Conservation (phyloP, 106 monocot species). For the Narthecium ossifragum region DNA sequence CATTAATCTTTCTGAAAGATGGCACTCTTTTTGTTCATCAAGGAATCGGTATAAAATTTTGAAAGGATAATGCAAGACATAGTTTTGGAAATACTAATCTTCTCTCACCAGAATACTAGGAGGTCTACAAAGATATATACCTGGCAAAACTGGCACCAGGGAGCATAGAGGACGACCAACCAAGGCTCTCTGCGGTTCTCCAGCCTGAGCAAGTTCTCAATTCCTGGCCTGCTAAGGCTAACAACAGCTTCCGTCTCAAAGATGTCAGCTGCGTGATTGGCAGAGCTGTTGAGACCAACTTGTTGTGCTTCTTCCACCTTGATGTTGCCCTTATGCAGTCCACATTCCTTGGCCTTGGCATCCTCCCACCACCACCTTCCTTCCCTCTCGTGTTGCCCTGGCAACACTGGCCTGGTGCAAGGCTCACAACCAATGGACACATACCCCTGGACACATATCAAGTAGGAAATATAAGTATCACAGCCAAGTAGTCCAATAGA, state of each 20-base stretch:
- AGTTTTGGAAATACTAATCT: no score
- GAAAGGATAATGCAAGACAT: no score
- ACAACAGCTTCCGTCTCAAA: slow-evolving; percentile 51
- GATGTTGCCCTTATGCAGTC: slow-evolving; percentile 95
- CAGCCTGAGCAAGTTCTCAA: slow-evolving; percentile 73
- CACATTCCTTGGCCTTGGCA: slow-evolving; percentile 91
- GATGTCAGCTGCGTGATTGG: slow-evolving; percentile 33
- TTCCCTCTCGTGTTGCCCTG: slow-evolving; percentile 97
- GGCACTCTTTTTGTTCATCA: no score
- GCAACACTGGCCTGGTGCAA: slow-evolving; percentile 87
- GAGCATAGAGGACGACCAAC: slow-evolving; percentile 92
- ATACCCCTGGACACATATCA: slow-evolving; percentile 40
- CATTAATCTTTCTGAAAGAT: no score
- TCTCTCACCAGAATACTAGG: no score
- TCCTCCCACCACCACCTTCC: slow-evolving; percentile 99
- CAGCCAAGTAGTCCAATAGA: not conserved
- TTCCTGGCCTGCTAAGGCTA: slow-evolving; percentile 57
- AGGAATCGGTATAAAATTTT: no score
- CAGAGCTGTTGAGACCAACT: slow-evolving; percentile 5
- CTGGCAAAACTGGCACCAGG: slow-evolving; percentile 96
- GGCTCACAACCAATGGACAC: slow-evolving; percentile 96
- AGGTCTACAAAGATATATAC: slow-evolving; percentile 15
- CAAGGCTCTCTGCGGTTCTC: slow-evolving; percentile 72
- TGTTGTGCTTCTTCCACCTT: slow-evolving; percentile 8
- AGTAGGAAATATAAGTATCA: not conserved